Percentiles rank a stretch among this genome's conserved stretches.
These are phyloP conservation scores for Paratinospora sagittata DNA, from an alignment of 164 flowering plant genomes.

Conservation along the genomic window DNA sequence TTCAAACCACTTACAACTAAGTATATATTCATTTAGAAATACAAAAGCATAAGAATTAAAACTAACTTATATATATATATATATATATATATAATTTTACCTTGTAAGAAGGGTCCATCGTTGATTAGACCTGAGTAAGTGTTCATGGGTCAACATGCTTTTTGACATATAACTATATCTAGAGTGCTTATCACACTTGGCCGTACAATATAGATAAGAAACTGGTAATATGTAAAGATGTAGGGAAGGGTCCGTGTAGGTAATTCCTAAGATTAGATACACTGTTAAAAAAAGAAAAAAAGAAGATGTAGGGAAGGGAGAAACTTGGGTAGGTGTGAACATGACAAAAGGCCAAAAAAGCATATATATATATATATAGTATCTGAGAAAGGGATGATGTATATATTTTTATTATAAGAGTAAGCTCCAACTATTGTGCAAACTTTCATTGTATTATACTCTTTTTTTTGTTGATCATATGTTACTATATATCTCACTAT, in stretches of 20 bases:
- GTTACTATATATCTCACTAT: too few species aligned
- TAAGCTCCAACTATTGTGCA: too few species aligned
- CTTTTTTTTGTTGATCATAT: neutral
- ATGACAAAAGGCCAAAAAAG: neutral
- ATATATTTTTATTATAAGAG: too few species aligned
- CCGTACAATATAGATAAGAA: neutral
- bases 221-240: too few species aligned
- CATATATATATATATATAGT: too few species aligned
- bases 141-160: neutral
- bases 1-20: too few species aligned
- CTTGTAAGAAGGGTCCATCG: neutral
- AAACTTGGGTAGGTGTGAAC: neutral
- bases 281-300: too few species aligned
- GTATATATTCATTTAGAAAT: too few species aligned
- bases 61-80: too few species aligned
- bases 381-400: too few species aligned
- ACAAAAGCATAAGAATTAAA: neutral
- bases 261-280: too few species aligned
- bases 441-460: neutral
- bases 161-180: neutral
- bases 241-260: too few species aligned
- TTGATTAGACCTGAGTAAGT: neutral
- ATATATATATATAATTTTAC: neutral
- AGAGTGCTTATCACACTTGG: neutral
- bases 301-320: slow-evolving; percentile 2